Evolutionary conservation across 2,329 filamentous ascomycete genomes (phyloP).

Genomic region (Sporothrix luriei): DNA sequence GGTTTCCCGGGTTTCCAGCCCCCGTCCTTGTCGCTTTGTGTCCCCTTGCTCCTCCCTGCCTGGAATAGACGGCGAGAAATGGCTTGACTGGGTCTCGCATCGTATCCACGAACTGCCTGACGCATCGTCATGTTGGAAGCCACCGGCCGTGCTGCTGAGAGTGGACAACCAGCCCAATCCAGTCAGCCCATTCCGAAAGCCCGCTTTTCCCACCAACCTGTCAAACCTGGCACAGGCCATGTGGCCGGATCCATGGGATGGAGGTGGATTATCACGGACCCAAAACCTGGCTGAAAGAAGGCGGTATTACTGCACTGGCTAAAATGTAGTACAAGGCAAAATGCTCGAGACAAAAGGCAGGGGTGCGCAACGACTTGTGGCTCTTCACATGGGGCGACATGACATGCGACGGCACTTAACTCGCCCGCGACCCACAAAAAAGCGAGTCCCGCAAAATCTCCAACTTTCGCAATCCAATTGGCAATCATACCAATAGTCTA

Average conservation of each 20-base stretch:
- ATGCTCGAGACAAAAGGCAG: neutral
- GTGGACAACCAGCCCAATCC: constrained; percentile 24
- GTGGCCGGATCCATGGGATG: constrained; percentile 38
- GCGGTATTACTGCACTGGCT: constrained; percentile 22
- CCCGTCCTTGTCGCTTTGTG: constrained; percentile 3
- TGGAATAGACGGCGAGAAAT: neutral
- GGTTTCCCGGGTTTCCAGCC: neutral
- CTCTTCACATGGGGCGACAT: constrained; percentile 21
- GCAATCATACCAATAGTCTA: neutral
- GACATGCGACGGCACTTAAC: constrained; percentile 21
- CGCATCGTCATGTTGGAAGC: constrained; percentile 3
- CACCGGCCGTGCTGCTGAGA: neutral
- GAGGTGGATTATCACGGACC: neutral
- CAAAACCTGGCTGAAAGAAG: constrained; percentile 15
- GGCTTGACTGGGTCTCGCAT: neutral
- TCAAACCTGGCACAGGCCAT: constrained; percentile 40
- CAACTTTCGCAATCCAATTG: constrained; percentile 11
- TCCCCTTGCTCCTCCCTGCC: constrained; percentile 7
- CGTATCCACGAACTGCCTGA: neutral
- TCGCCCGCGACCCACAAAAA: constrained; percentile 1
- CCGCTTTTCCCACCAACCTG: constrained; percentile 5
- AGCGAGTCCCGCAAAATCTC: constrained; percentile 8
- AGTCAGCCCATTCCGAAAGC: constrained; percentile 13
- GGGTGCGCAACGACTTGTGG: constrained; percentile 4
- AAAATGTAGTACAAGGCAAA: constrained; percentile 13